Conservation (phyloP, 805 yeast genomes). For the Kazachstania viticola region DNA sequence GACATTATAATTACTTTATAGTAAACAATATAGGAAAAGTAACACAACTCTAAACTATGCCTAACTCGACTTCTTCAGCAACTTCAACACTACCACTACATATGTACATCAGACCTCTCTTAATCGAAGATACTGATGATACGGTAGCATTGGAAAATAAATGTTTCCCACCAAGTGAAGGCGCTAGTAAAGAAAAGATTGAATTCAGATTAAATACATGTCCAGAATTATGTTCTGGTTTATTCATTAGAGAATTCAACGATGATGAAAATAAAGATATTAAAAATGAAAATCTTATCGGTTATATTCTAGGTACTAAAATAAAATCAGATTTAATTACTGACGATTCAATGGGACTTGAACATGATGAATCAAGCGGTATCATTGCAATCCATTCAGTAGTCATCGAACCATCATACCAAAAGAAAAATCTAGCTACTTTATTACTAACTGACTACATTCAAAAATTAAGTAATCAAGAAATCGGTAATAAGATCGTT, state of each 20-base stretch:
- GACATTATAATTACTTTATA: no score
- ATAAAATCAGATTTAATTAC: constrained; percentile 27
- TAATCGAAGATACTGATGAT: constrained; percentile 58
- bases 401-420: constrained; percentile 66
- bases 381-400: constrained; percentile 75
- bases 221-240: constrained; percentile 85
- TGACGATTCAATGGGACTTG: constrained; percentile 19
- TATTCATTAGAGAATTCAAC: constrained; percentile 60
- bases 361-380: constrained; percentile 62
- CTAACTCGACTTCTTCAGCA: constrained; percentile 19
- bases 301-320: constrained; percentile 74
- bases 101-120: constrained; percentile 63
- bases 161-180: constrained; percentile 63
- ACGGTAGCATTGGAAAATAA: constrained; percentile 47
- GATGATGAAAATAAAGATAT: constrained; percentile 28
- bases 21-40: no score
- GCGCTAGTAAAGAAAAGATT: constrained; percentile 52
- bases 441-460: constrained; percentile 77
- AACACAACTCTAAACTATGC: background rate
- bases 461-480: constrained; percentile 81
- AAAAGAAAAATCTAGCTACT: constrained; percentile 74
- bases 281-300: constrained; percentile 52
- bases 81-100: constrained; percentile 39
- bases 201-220: constrained; percentile 65
- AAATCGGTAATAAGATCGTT: constrained; percentile 66